phyloP scores from a whole-genome alignment of 169 alveolate species.

The Nephromyces sp. region DNA sequence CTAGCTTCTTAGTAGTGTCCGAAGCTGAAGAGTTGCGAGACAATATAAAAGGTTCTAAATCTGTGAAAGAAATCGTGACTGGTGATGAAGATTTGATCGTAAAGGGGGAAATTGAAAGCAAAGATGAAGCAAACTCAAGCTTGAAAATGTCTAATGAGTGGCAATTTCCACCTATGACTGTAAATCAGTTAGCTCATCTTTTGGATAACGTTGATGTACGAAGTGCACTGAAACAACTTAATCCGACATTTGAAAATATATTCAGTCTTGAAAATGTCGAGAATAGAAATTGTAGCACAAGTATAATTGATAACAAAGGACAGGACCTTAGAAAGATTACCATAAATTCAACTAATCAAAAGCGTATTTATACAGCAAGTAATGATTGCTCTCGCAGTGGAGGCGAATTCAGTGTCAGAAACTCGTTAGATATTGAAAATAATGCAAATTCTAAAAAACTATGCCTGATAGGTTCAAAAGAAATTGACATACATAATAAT shows the following conservation, averaged over 20 bases:
- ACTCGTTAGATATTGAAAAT: background rate
- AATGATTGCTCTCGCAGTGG: background rate
- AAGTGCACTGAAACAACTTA: background rate
- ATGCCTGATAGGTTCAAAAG: no score
- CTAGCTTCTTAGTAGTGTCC: no score
- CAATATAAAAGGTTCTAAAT: no score
- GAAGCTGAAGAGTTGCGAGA: no score
- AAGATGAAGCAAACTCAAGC: no score
- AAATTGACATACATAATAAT: background rate
- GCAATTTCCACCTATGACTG: constrained; percentile 1
- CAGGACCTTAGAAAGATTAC: no score
- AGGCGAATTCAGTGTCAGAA: background rate
- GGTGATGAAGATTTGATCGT: no score
- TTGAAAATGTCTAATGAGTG: background rate
- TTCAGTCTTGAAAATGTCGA: background rate
- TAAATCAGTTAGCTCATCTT: background rate
- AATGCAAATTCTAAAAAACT: background rate
- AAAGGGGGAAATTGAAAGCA: no score
- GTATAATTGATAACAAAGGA: no score
- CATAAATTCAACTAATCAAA: background rate
- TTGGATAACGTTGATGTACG: background rate
- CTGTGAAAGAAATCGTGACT: no score
- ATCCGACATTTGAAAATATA: background rate
- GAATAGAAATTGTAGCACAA: no score
- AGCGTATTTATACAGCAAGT: background rate